These are phyloP conservation scores for Leptographium radiaticola DNA, from an alignment of 2,329 filamentous ascomycete species.

Conservation along the genomic window DNA sequence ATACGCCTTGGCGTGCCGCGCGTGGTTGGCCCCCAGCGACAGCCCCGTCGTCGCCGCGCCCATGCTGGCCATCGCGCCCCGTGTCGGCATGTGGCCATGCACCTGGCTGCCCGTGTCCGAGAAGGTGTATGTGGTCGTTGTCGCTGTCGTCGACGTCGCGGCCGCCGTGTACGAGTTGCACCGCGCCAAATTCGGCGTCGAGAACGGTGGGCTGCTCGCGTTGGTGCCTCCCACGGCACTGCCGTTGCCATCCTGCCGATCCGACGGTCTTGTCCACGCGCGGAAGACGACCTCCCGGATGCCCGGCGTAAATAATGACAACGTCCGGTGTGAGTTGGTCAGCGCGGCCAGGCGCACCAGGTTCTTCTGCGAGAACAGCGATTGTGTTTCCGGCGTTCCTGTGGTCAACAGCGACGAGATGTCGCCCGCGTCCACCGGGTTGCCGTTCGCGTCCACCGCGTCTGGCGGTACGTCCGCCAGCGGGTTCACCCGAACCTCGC, in stretches of 20 bases:
- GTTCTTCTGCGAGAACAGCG: slow-evolving; percentile 92
- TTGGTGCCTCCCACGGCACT: neutral
- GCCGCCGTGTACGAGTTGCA: slow-evolving; percentile 48
- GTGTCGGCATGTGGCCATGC: slow-evolving; percentile 50
- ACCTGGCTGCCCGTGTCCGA: slow-evolving; percentile 55
- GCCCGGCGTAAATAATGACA: slow-evolving; percentile 85
- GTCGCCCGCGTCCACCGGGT: slow-evolving; percentile 60
- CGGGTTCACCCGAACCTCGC: slow-evolving; percentile 62
- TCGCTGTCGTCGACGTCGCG: slow-evolving; percentile 42
- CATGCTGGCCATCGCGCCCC: slow-evolving; percentile 52
- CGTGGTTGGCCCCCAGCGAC: slow-evolving; percentile 46
- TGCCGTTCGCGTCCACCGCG: slow-evolving; percentile 68
- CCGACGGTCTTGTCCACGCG: slow-evolving; percentile 73
- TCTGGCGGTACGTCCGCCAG: slow-evolving; percentile 69
- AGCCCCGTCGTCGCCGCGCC: slow-evolving; percentile 48
- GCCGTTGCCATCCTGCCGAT: slow-evolving; percentile 45
- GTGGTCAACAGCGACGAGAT: slow-evolving; percentile 70
- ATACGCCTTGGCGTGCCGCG: slow-evolving; percentile 44
- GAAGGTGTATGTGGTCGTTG: slow-evolving; percentile 60
- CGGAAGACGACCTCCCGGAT: slow-evolving; percentile 84
- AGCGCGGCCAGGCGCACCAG: slow-evolving; percentile 69
- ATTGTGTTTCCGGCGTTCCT: slow-evolving; percentile 67
- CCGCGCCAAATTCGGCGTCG: slow-evolving; percentile 43
- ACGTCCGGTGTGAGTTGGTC: slow-evolving; percentile 75
- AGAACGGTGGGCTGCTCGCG: slow-evolving; percentile 28